Conservation (phyloP, 2,329 filamentous ascomycete genomes). For the Colletotrichum gigasporum region DNA sequence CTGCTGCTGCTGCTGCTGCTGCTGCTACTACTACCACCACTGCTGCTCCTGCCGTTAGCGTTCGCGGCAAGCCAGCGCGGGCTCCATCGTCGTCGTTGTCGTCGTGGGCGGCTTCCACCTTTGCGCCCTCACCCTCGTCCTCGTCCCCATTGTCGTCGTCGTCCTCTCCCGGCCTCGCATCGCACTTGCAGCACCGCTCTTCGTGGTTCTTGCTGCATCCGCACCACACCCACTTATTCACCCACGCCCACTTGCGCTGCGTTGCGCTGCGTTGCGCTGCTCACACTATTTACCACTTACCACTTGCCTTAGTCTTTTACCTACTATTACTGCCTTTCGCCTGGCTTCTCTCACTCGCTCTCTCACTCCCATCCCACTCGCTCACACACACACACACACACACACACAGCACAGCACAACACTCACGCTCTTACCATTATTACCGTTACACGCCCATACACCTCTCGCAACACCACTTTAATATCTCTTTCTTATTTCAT, state of each 20-base stretch:
- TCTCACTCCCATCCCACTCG: neutral
- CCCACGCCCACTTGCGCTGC: conserved; percentile 20
- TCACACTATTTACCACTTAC: neutral
- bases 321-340: too few species aligned
- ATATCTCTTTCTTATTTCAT: neutral
- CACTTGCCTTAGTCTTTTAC: neutral
- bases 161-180: neutral
- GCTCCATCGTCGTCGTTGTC: neutral
- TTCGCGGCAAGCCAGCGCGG: conserved; percentile 1
- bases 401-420: too few species aligned
- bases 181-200: conserved; percentile 5
- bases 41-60: conserved; percentile 5
- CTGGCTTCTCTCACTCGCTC: neutral
- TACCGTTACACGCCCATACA: conserved; percentile 20
- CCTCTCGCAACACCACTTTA: neutral
- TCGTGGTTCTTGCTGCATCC: conserved; percentile 4
- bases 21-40: too few species aligned
- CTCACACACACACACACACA: neutral
- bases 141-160: conserved; percentile 1
- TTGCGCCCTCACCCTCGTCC: neutral
- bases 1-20: too few species aligned
- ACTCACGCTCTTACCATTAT: too few species aligned
- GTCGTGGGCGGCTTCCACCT: neutral
- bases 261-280: neutral
- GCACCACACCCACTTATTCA: conserved; percentile 28